Conservation (phyloP, 345 rosid genomes). For the Orychophragmus violaceus region DNA sequence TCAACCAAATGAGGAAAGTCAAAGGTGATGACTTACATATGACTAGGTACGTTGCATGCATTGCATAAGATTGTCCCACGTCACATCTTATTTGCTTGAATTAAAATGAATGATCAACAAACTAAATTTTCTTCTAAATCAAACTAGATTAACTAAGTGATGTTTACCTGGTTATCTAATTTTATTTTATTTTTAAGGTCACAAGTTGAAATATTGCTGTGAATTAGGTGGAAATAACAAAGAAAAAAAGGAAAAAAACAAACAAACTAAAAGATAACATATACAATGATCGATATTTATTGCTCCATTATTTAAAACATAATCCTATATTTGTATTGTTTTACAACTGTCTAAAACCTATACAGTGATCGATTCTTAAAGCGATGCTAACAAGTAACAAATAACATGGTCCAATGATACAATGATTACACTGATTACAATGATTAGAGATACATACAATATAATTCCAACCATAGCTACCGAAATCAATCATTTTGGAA, state of each 20-base stretch:
- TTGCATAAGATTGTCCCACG: too few species aligned
- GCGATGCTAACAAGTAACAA: not conserved
- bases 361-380: not conserved
- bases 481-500: not conserved
- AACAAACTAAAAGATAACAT: too few species aligned
- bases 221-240: too few species aligned
- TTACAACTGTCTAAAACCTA: not conserved
- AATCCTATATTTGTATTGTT: not conserved
- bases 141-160: not conserved
- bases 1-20: slow-evolving; percentile 17
- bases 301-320: not conserved
- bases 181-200: not conserved
- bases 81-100: too few species aligned
- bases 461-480: not conserved
- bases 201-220: not conserved
- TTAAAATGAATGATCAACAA: not conserved
- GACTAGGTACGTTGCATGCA: too few species aligned
- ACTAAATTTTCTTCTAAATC: not conserved
- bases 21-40: too few species aligned
- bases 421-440: slow-evolving; percentile 15
- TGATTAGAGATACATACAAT: slow-evolving; percentile 7
- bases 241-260: too few species aligned
- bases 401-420: slow-evolving; percentile 4
- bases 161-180: not conserved
- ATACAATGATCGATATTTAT: too few species aligned